These are phyloP conservation scores for Ophiognomonia clavigignenti-juglandacearum DNA, from an alignment of 2,329 filamentous ascomycete genomes.

Conservation along the genomic window DNA sequence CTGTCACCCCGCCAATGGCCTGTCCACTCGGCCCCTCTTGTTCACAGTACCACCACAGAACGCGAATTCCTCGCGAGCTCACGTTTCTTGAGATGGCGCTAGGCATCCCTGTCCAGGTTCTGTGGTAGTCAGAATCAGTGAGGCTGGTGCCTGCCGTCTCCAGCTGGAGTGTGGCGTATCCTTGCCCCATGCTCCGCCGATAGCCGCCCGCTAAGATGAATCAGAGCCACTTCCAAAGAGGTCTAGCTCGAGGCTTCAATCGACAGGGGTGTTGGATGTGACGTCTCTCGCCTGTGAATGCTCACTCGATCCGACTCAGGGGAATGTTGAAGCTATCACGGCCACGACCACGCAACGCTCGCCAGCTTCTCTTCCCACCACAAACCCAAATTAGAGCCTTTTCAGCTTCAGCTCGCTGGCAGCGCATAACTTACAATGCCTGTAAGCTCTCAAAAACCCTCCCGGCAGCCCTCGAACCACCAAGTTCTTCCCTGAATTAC, in stretches of 20 bases:
- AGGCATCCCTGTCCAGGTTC: too few species aligned
- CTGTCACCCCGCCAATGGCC: too few species aligned
- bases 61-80: too few species aligned
- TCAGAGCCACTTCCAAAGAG: too few species aligned
- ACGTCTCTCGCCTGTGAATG: slow-evolving; percentile 1
- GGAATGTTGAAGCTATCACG: neutral
- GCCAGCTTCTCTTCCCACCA: neutral
- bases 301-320: slow-evolving; percentile 1
- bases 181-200: neutral
- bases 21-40: too few species aligned
- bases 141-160: neutral
- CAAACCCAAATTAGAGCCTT: neutral
- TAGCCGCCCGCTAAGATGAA: too few species aligned
- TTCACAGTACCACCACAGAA: too few species aligned
- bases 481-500: neutral
- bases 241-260: neutral
- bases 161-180: slow-evolving; percentile 11
- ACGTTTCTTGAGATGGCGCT: too few species aligned
- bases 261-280: neutral
- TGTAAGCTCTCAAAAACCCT: slow-evolving; percentile 10
- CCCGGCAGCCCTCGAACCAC: neutral
- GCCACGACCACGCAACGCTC: neutral
- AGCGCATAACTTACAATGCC: slow-evolving; percentile 18
- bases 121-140: too few species aligned
- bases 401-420: slow-evolving; percentile 18